Evolutionary conservation across 1,284 basidiomycete species (phyloP), one percentile per base, ranked within the genome.

Genomic region (Mycena citricolor): DNA sequence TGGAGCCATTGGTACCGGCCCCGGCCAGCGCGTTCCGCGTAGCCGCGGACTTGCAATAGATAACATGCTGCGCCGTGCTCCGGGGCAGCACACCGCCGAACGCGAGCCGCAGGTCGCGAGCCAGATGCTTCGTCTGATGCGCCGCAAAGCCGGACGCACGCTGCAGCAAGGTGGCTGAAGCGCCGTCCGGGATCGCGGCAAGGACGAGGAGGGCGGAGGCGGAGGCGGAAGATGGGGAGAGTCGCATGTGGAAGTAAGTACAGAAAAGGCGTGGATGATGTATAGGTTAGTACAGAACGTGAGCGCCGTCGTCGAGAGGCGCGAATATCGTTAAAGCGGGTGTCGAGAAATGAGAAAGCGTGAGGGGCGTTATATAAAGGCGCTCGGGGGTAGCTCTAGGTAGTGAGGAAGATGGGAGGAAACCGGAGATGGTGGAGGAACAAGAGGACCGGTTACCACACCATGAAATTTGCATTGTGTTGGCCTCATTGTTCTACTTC

Each of bases 21-120:
- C 45, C 47, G 42, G 21, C 51, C 53, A 25, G 51, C 53, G 64
- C 46, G 54, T 57, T 44, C 14, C 60, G 59, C n/a, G n/a, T n/a
- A 11, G 65, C 39, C 4, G 46, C 36, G 26, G 16, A 59, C 49
- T 69, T 73, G 56, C 72, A 74, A 53, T 71, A 74, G 5, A 74
- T 62, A 29, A 65, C 62, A 29, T 62, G 59, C 13, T 61, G 56
- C 14, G 47, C 49, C 23, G 43, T 39, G 34, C 57, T 58, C 40
- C 60, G 57, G 28, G 68, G 56, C 26, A 71, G 63, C 16, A 78
- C 61, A 25, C 81, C 62, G 28, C 74, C 70, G 54, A 88, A 77
- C 10, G 81, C 79, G 19, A 79, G 56, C 13, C 85, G 81, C 39
- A 88, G 70, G 60, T 88, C 85, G 49, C 70, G 70, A 10, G 86